Evolutionary conservation across 805 yeast species (phyloP), one percentile per base, ranked within the genome.

Genomic region (Starmerella stellata): DNA sequence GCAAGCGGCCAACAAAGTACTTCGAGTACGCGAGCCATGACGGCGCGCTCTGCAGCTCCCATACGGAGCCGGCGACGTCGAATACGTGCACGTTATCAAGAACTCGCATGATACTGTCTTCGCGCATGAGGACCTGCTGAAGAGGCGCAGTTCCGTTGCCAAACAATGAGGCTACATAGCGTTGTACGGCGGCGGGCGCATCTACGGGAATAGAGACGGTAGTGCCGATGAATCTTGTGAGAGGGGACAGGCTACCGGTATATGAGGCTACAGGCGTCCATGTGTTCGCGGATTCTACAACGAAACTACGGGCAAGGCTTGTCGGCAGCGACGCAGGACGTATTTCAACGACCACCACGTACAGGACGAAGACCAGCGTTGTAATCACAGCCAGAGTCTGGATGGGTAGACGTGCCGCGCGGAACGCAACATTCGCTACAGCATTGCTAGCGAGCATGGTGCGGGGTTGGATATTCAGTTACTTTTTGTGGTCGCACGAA

Each of bases 361-460:
- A 87, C 7, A 87, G 77, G 38, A 79, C 60, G 3, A 93, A 76
- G 2, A 93, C 90, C 30, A 81, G 55, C 36, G 83, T 59, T 13
- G 87, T 67, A 4, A 82, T 69, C 40, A 72, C 52, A 35, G 82
- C 72, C 38, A 85, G 74, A 39, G 82, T 69, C 58, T 85, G 96
- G 48, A 87, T 80, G 15, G 98, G 98, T 53, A 75, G 69, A 43
- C 70, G 69, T 13, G 93, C 90, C 38, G 87, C 72, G 18, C 67
- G 55, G 41, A 56, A 60, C 11, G 72, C 66, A 28, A 61, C 40
- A 41, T 62, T 63, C 34, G 79, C 77, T 15, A 40, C 44, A 29
- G 42, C 39, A 38, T 38, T 35, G 24, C 35, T 38, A 23, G 11
- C 25, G 7, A 7, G 25, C 25, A 7, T 7, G 25, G 25, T 23